Base-by-base conservation (phyloP, 495 filamentous ascomycete genomes). In the Ramalina intermedia region DNA sequence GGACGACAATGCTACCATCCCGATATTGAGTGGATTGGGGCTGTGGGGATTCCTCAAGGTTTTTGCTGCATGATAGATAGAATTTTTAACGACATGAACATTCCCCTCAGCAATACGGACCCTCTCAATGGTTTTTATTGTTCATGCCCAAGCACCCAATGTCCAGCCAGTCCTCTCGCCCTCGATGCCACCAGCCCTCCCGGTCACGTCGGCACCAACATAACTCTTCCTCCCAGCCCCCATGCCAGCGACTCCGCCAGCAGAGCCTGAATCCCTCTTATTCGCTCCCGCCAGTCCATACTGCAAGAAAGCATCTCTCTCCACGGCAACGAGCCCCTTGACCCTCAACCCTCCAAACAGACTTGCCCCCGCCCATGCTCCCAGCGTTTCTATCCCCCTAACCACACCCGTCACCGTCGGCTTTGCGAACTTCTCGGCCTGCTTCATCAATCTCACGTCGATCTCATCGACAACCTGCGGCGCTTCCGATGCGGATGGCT, bases 1-100 rank as follows among this genome's bases (percentile, higher is more conserved):
- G 85, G 91, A 98, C 61, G 91, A 98, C 68, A 98, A 98, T 66
- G 69, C 96, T 51, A 94, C 90, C 35, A 98, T 98, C 63, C 91
- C 91, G 12, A 79, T 94, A 37, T 66, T 98, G 44, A 94, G 86
- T 61, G 87, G 87, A 13, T 61, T 93, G 14, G 90, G 91, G 8
- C 79, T 98, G 43, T 94, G 85, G 84, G 86, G 84, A 0, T 93
- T 98, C 62, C 69, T 96, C 60, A 96, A 89, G 69, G 60, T 89
- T 38, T 96, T 96, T 20, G 23, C 18, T 35, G 29, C 29, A 13
- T 33, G 29, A 33, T 33, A 7, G 29, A 33, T 7, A 9, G 2
- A 33, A 20, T 20, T 33, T 9, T 13, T 33, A 33, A 33, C 12
- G 29, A 33, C 29, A 33, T 33, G 7, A 33, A 2, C 29, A 13